Percentiles rank a stretch among this genome's conserved stretches.
Evolutionary conservation across 2,329 filamentous ascomycete genomes (phyloP).

Genomic region (Leptographium lundbergii): DNA sequence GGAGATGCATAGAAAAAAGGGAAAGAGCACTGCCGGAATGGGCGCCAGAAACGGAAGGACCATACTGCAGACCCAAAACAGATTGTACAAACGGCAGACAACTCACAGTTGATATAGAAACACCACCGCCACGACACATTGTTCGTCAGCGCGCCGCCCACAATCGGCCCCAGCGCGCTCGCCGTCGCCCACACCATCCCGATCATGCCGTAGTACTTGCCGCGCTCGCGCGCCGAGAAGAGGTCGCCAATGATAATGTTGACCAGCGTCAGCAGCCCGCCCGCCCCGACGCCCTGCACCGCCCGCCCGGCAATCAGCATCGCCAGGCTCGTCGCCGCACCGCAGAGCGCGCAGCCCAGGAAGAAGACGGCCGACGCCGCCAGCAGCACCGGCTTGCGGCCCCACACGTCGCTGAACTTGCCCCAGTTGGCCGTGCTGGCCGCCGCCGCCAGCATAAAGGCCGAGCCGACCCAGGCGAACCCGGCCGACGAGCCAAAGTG

Average conservation of each 20-base stretch:
- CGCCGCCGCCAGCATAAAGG: constrained; percentile 60
- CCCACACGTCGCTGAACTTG: constrained; percentile 45
- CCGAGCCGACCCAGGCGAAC: constrained; percentile 67
- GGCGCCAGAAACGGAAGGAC: not conserved
- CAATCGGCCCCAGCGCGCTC: constrained; percentile 11
- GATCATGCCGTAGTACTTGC: constrained; percentile 13
- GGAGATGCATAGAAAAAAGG: not conserved
- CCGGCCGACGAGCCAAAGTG: constrained; percentile 54
- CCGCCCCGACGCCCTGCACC: constrained; percentile 44
- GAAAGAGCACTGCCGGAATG: not conserved
- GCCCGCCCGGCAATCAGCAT: constrained; percentile 42
- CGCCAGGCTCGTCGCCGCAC: constrained; percentile 33
- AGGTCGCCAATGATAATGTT: constrained; percentile 45
- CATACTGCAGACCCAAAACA: not conserved
- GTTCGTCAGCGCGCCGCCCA: constrained; percentile 12
- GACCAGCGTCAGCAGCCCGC: constrained; percentile 45
- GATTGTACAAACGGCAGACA: not conserved
- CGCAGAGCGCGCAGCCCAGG: constrained; percentile 41
- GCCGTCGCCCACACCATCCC: constrained; percentile 13
- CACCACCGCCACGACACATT: constrained; percentile 50
- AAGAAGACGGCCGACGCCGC: constrained; percentile 39
- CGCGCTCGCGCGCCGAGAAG: constrained; percentile 13
- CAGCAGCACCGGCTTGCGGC: constrained; percentile 42
- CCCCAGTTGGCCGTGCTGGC: constrained; percentile 59
- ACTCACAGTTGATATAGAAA: constrained; percentile 47